phyloP scores from a whole-genome alignment of 495 filamentous ascomycete genomes.

The Trichoderma erinaceum region DNA sequence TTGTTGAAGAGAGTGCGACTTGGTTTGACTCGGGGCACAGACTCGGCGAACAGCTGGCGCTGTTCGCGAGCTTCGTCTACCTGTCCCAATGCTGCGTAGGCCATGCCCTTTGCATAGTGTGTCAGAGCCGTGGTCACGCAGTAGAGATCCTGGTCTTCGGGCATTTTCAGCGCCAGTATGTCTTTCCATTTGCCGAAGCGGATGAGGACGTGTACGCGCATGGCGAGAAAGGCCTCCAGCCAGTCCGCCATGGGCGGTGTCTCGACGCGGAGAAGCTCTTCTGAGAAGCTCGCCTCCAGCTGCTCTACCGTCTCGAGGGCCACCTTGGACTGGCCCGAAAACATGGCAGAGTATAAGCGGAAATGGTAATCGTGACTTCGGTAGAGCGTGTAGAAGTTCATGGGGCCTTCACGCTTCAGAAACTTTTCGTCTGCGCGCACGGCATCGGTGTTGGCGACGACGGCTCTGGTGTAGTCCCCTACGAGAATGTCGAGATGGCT shows the following conservation, averaged over 20 bases:
- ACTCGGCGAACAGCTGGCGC: constrained; percentile 39
- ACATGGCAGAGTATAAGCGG: constrained; percentile 66
- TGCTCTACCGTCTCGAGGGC: constrained; percentile 48
- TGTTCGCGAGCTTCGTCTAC: constrained; percentile 43
- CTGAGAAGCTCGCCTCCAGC: constrained; percentile 51
- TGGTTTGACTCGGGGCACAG: constrained; percentile 39
- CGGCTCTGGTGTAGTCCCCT: constrained; percentile 58
- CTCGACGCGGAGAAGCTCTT: constrained; percentile 52
- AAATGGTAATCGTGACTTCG: constrained; percentile 62
- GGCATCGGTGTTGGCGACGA: constrained; percentile 57
- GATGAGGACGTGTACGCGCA: constrained; percentile 57
- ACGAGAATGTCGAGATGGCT: constrained; percentile 61
- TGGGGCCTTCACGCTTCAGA: constrained; percentile 40
- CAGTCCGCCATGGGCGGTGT: constrained; percentile 69
- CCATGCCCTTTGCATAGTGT: constrained; percentile 60
- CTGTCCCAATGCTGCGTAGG: constrained; percentile 47
- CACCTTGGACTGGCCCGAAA: constrained; percentile 51
- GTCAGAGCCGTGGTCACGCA: constrained; percentile 57
- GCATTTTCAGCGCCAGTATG: constrained; percentile 44
- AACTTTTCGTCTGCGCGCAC: constrained; percentile 57
- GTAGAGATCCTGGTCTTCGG: constrained; percentile 49
- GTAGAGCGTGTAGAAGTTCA: constrained; percentile 65
- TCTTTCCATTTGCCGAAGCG: constrained; percentile 63
- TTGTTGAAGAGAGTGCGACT: constrained; percentile 62
- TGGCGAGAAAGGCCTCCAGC: constrained; percentile 58